Percentiles rank a stretch among this genome's conserved stretches.
These are phyloP conservation scores for Paraphaeosphaeria sporulosa DNA, from an alignment of 2,329 filamentous ascomycete genomes.

Conservation along the genomic window DNA sequence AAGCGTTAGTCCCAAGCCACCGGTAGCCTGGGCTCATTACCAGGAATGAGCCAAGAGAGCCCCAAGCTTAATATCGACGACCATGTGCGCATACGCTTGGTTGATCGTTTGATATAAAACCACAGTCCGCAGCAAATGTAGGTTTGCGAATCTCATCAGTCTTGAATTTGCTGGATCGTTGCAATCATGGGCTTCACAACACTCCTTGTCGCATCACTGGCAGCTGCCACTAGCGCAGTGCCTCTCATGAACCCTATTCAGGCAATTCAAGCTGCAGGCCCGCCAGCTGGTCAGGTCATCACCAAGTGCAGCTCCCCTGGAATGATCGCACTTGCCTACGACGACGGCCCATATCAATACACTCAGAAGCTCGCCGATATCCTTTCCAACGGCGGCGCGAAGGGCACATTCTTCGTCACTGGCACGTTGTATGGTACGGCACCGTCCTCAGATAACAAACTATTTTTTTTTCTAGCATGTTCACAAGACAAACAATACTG, in stretches of 20 bases:
- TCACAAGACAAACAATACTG: neutral
- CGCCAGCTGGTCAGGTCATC: slow-evolving; percentile 33
- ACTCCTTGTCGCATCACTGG: slow-evolving; percentile 30
- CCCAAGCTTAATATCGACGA: slow-evolving; percentile 21
- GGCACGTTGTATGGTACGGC: slow-evolving; percentile 26
- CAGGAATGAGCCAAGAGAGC: slow-evolving; percentile 40
- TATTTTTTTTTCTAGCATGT: too few species aligned
- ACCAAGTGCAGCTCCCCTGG: slow-evolving; percentile 39
- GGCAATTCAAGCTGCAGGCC: slow-evolving; percentile 32
- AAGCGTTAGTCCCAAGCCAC: slow-evolving; percentile 18
- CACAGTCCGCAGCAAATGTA: neutral
- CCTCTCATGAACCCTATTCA: slow-evolving; percentile 37
- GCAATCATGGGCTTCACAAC: slow-evolving; percentile 34
- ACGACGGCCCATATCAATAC: slow-evolving; percentile 47
- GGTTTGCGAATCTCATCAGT: neutral
- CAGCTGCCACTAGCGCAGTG: slow-evolving; percentile 28
- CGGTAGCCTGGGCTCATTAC: slow-evolving; percentile 33
- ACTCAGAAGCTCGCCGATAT: slow-evolving; percentile 44
- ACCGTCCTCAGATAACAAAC: too few species aligned
- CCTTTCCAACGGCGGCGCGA: slow-evolving; percentile 39
- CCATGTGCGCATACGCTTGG: slow-evolving; percentile 3
- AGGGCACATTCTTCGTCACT: slow-evolving; percentile 48
- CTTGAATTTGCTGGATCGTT: neutral
- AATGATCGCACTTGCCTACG: slow-evolving; percentile 44
- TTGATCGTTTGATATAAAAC: slow-evolving; percentile 24